Base-by-base conservation (phyloP, 331 rosid species). In the Pyrus hybrid region DNA sequence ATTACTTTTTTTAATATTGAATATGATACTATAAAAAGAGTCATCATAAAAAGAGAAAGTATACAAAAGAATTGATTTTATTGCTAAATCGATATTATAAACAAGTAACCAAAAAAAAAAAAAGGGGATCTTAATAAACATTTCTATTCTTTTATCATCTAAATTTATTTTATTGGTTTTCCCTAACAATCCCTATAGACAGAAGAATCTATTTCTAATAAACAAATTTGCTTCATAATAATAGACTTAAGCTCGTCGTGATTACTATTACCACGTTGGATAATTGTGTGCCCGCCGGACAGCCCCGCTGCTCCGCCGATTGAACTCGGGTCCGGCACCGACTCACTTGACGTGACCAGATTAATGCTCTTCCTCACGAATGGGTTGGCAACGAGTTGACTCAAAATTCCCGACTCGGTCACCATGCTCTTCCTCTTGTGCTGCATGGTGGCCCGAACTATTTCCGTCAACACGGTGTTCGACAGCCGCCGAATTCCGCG, bases 401-500 rank as follows among this genome's bases (percentile, higher is more conserved):
- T 87, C 88, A 94, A 71, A 7, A 94, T 63, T 35, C 33, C 88
- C 7, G 92, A 76, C 72, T 90, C 97, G 0, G 93, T 43, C 1
- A 87, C 90, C 4, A 85, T 26, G 83, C 58, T 85, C 66, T 77
- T 91, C 80, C 53, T 86, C 81, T 80, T 86, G 71, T 79, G 88
- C 67, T 82, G 85, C 79, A 84, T 81, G 1, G 88, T 72, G 0
- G 86, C 88, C 21, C 97, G 83, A 7, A 90, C 96, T 9, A 91
- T 87, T 79, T 86, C 95, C 26, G 84, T 75, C 11, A 85, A 11
- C 66, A 85, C 79, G 2, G 93, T 76, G 11, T 57, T 79, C 5
- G 97, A 82, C 6, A 94, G 68, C 18, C 95, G 77, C 23, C 98
- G 86, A 13, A 94, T 68, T 1, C 97, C 98, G 10, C 97, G 95